Base-by-base conservation (phyloP, 805 yeast genomes). In the Lipomyces spencermartinsiae region DNA sequence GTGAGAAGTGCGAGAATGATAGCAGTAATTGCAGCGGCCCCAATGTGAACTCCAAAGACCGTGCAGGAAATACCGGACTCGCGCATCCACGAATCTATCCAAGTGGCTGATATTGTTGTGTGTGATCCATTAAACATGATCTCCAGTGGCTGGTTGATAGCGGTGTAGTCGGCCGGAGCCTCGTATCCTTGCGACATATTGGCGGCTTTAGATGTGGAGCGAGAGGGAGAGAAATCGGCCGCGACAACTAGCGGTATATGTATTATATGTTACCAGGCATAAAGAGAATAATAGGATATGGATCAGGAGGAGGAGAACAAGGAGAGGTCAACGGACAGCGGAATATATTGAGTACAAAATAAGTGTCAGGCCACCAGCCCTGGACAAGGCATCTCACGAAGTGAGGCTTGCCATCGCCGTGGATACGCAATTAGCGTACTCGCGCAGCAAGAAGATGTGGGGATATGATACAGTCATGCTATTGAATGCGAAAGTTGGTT, bases 1-100 rank as follows among this genome's bases (percentile, higher is more conserved):
- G 84, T 81, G 56, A 88, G 78, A 4, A 83, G 72, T 14, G 84
- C 69, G 25, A 71, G 66, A 12, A 63, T 58, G 54, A 71, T 60
- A n/a, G 68, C 70, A 22, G 66, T 59, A 51, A 73, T 59, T 14
- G 64, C 43, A 49, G 70, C 66, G 10, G 73, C 39, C 34, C 72
- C 74, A 39, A 71, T 64, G 39, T 71, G 72, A 31, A 66, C 73
- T 16, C 72, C 71, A 53, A 71, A 60, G 53, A 71, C 68, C 33
- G 53, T 43, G 56, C 72, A 63, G 31, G 57, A 53, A 25, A 34
- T 25, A 43, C 57, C 31, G 35, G 56, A 43, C 22, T 25, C 22
- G 25, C 37, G 57, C 55, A 61, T 39, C 72, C 72, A 69, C 31
- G 25, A 19, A 54, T 69, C 62, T 35, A 69, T 22, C 29, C 46